Evolutionary conservation across 345 rosid genomes (phyloP), one percentile per base, ranked within the genome.

Genomic region (Murraya koenigii): DNA sequence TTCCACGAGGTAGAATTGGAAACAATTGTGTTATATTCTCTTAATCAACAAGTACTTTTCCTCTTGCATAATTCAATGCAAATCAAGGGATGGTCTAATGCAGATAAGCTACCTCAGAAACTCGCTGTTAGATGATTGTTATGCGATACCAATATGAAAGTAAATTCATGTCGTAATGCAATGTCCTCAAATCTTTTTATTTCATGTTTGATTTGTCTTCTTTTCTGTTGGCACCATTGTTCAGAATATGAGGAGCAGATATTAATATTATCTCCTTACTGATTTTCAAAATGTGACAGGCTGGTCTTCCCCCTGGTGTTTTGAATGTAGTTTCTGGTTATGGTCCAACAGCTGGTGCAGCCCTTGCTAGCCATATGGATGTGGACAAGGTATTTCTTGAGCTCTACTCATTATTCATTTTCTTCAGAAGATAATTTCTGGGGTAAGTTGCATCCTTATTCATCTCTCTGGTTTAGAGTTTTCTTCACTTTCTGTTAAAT

Each of bases 231-330:
- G 61, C 30, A 38, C 25, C 6, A 15, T 41, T 32, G 25, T 14
- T 11, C 38, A 28, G 35, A 36, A 15, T 73, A 25, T 39, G 62
- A 72, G 6, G 59, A 13, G 61, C 32, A 49, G 32, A 32, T 44
- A 33, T 9, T 13, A 2, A 7, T 33, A 56, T 32, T 56, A 30
- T 41, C 60, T 56, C 69, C 74, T 76, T 62, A 80, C 52, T 35
- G 25, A 63, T 44, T 17, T 69, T 26, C 44, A 22, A 39, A 64
- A 36, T 64, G 33, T 73, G 79, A 75, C 83, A 95, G 97, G 97
- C 98, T 30, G 97, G 97, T 79, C 94, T 93, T 75, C 98, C 98
- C 75, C 93, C 92, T 0, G 97, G 98, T 76, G 98, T 94, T 83
- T 64, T 95, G 82, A 95, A 93, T 72, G 76, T 95, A 35, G 93